These are phyloP conservation scores for Penicillium sp. DNA, from an alignment of 2,329 filamentous ascomycete genomes.

Conservation along the genomic window DNA sequence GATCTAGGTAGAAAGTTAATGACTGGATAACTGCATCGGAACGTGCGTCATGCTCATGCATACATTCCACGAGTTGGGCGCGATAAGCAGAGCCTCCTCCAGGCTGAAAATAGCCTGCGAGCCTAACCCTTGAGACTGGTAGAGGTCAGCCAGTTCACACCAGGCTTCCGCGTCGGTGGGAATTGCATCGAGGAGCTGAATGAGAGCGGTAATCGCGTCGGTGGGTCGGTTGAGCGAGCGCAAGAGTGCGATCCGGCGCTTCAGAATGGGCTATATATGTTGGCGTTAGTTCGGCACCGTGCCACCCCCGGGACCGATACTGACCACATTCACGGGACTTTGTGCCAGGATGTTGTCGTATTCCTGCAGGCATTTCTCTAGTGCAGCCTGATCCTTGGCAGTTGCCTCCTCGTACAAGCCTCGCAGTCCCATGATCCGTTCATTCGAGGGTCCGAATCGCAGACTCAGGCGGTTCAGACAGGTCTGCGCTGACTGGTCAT, in stretches of 20 bases:
- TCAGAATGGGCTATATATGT: constrained; percentile 69
- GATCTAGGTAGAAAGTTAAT: constrained; percentile 57
- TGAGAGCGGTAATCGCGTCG: constrained; percentile 75
- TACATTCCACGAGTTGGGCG: constrained; percentile 95
- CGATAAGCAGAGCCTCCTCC: constrained; percentile 84
- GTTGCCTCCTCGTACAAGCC: constrained; percentile 84
- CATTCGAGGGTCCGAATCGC: constrained; percentile 82
- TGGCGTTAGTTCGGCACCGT: constrained; percentile 30
- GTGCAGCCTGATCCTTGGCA: constrained; percentile 64
- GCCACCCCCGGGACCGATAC: constrained; percentile 33
- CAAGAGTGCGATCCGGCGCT: constrained; percentile 79
- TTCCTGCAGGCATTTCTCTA: constrained; percentile 71
- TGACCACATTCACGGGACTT: constrained; percentile 77
- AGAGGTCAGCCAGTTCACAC: constrained; percentile 87
- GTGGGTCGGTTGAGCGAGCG: constrained; percentile 68
- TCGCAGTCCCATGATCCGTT: constrained; percentile 79
- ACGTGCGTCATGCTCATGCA: constrained; percentile 45
- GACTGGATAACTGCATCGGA: neutral
- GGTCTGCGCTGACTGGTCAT: constrained; percentile 74
- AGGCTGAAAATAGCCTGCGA: constrained; percentile 83
- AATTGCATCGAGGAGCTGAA: constrained; percentile 74
- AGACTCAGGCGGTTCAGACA: constrained; percentile 74
- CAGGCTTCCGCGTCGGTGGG: constrained; percentile 92
- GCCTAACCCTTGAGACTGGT: constrained; percentile 76
- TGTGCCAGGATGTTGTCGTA: constrained; percentile 76